A percentile compares a stretch with the other conserved stretches of the same genome.
Evolutionary conservation across 306 rosid genomes (phyloP).

Genomic region (Glycine soja): DNA sequence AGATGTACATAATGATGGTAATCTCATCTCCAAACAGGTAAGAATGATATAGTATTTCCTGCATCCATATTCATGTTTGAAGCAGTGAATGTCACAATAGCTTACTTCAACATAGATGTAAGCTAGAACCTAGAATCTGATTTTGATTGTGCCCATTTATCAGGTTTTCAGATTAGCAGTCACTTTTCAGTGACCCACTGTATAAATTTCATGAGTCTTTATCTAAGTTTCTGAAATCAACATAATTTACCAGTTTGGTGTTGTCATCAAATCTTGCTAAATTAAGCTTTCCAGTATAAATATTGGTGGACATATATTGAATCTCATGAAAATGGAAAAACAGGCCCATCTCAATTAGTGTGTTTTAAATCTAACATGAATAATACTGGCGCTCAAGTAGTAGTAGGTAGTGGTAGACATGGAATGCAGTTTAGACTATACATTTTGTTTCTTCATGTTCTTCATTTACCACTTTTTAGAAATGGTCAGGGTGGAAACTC

Average conservation of each 20-base stretch:
- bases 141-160: conserved; percentile 31
- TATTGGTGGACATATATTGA: background rate
- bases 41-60: conserved; percentile 27
- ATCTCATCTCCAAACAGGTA: conserved; percentile 71
- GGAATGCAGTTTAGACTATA: conserved; percentile 11
- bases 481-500: conserved; percentile 2
- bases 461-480: conserved; percentile 17
- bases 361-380: conserved; percentile 3
- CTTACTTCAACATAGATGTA: conserved; percentile 27
- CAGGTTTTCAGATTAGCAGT: conserved; percentile 14
- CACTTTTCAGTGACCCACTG: background rate
- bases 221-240: background rate
- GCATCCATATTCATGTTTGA: conserved; percentile 18
- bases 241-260: background rate
- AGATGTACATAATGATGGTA: conserved; percentile 50
- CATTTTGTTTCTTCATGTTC: conserved; percentile 8
- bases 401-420: background rate
- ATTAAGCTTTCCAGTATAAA: conserved; percentile 5
- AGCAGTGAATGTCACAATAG: background rate
- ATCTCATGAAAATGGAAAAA: conserved; percentile 10
- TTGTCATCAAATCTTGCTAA: conserved; percentile 14
- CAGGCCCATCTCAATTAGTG: background rate
- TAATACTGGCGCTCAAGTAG: conserved; percentile 27
- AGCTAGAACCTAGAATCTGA: conserved; percentile 35
- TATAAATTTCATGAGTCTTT: background rate